Conservation (phyloP, 768 basidiomycete genomes). For the Cystobasidium ongulense region DNA sequence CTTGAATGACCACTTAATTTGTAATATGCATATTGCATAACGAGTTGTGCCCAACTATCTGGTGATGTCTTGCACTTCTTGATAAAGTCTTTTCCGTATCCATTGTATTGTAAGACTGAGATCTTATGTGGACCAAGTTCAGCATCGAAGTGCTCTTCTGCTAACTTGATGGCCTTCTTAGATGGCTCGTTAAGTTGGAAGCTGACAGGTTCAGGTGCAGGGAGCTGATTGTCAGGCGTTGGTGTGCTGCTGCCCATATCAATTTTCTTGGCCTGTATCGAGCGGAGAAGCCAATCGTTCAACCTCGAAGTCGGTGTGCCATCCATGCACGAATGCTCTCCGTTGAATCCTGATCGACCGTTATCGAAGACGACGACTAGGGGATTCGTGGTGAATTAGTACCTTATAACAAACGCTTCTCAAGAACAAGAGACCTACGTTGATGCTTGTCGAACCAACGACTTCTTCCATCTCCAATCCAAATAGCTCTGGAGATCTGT, state of each 20-base stretch:
- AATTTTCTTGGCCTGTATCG: conserved; percentile 62
- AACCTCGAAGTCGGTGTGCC: conserved; percentile 89
- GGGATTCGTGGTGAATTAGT: neutral
- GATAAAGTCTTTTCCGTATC: conserved; percentile 68
- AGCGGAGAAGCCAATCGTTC: conserved; percentile 84
- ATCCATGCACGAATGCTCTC: conserved; percentile 55
- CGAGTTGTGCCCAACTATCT: conserved; percentile 89
- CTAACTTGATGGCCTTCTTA: conserved; percentile 52
- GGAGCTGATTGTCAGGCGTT: conserved; percentile 31
- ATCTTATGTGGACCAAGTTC: conserved; percentile 73
- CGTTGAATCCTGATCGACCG: conserved; percentile 79
- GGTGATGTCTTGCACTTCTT: conserved; percentile 64
- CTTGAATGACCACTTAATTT: conserved; percentile 53
- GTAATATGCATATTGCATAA: conserved; percentile 91
- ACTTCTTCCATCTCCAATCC: conserved; percentile 84
- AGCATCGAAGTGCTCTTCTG: conserved; percentile 63
- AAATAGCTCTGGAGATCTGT: conserved; percentile 68
- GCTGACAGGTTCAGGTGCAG: conserved; percentile 48
- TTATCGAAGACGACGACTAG: conserved; percentile 89
- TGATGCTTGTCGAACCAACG: conserved; percentile 97
- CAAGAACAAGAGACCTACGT: conserved; percentile 50
- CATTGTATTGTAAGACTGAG: conserved; percentile 73
- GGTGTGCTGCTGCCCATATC: conserved; percentile 57
- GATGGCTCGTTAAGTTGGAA: conserved; percentile 61
- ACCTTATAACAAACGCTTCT: neutral